Percentiles rank a stretch among this genome's conserved stretches.
phyloP scores from a whole-genome alignment of 495 filamentous ascomycete species.

The Podospora appendiculata region DNA sequence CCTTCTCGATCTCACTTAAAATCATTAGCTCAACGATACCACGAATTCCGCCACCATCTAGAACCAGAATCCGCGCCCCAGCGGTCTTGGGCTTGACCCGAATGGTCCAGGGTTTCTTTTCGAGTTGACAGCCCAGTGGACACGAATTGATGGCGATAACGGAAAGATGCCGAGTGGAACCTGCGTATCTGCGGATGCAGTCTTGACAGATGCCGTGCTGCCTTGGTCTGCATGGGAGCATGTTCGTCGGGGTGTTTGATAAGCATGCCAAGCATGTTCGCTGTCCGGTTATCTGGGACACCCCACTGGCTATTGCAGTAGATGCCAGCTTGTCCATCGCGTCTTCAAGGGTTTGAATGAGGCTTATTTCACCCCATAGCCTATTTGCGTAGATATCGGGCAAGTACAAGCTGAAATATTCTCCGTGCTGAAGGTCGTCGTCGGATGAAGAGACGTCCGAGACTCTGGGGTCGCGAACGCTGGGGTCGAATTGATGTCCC shows the following conservation, averaged over 20 bases:
- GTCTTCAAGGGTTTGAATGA: background rate
- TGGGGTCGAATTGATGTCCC: constrained; percentile 12
- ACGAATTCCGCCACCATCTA: constrained; percentile 40
- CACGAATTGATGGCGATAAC: background rate
- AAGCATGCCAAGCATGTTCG: constrained; percentile 33
- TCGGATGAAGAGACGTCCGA: constrained; percentile 1
- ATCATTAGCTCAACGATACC: constrained; percentile 37
- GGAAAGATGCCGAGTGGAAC: constrained; percentile 1
- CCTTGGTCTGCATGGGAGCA: constrained; percentile 23
- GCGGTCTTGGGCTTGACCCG: constrained; percentile 26
- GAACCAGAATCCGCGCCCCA: constrained; percentile 25
- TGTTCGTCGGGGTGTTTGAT: constrained; percentile 26
- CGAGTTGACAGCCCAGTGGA: constrained; percentile 7
- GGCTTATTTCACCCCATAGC: constrained; percentile 4
- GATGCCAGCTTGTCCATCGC: background rate
- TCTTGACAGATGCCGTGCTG: constrained; percentile 30
- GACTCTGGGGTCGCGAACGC: background rate
- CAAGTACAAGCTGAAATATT: constrained; percentile 1
- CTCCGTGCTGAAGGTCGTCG: constrained; percentile 1
- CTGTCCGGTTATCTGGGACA: constrained; percentile 14
- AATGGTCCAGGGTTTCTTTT: constrained; percentile 9
- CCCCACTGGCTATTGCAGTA: constrained; percentile 1
- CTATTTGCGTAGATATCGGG: background rate
- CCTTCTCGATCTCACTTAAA: constrained; percentile 24
- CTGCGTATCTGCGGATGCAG: constrained; percentile 19